Conservation (phyloP, 257 asterid genomes). For the Solanum bulbocastanum region DNA sequence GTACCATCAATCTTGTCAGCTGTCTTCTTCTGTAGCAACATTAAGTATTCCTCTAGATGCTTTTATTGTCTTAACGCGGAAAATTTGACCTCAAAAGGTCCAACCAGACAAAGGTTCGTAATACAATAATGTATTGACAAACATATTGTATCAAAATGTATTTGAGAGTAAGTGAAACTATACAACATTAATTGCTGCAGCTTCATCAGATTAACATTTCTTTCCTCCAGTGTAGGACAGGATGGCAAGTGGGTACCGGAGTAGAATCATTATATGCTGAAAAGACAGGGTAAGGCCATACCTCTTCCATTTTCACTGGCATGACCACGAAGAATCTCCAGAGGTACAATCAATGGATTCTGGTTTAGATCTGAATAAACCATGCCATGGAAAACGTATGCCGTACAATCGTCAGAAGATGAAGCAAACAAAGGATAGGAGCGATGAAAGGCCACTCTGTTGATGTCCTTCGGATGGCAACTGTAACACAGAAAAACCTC, state of each 20-base stretch:
- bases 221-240: not conserved
- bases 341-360: constrained; percentile 79
- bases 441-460: constrained; percentile 71
- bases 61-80: not conserved
- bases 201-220: not conserved
- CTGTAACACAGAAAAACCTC: constrained; percentile 26
- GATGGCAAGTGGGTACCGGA: not conserved
- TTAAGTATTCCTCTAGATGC: not conserved
- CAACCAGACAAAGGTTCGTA: not conserved
- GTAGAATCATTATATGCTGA: not conserved
- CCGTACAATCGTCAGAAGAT: constrained; percentile 84
- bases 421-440: constrained; percentile 89
- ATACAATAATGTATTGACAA: not conserved
- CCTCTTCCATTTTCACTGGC: constrained; percentile 70
- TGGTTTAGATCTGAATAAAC: constrained; percentile 89
- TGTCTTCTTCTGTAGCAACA: not conserved
- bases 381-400: constrained; percentile 87
- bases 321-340: constrained; percentile 90
- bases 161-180: not conserved
- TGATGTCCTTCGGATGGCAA: constrained; percentile 76
- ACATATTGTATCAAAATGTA: not conserved
- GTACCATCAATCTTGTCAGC: not conserved
- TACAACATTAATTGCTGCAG: not conserved
- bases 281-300: constrained; percentile 6
- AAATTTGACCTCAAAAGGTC: not conserved